Percentiles rank a stretch among this genome's conserved stretches.
Evolutionary conservation across 352 stramenopile species (phyloP).

Genomic region (Phytophthora rubi): DNA sequence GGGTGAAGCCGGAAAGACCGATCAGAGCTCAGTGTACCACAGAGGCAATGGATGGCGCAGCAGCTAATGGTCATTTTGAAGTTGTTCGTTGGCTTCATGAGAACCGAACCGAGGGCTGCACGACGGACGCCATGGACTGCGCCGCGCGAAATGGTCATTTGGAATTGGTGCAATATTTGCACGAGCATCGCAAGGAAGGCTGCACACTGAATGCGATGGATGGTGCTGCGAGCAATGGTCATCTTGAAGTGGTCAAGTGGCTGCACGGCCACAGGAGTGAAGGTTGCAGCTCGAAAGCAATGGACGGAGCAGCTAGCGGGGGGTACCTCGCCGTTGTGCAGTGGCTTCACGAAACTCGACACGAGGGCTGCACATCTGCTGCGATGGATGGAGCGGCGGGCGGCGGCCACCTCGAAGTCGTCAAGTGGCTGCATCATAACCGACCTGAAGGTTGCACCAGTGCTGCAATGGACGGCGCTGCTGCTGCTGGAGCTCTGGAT

Average conservation of each 20-base stretch:
- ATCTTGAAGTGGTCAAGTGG: constrained; percentile 10
- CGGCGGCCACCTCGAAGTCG: constrained; percentile 1
- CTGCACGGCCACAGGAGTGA: background rate
- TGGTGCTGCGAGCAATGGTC: background rate
- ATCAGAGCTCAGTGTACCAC: background rate
- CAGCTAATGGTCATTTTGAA: background rate
- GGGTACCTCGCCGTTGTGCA: background rate
- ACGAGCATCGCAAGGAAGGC: constrained; percentile 1
- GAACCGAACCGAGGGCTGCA: constrained; percentile 49
- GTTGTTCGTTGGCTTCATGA: constrained; percentile 39
- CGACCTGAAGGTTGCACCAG: background rate
- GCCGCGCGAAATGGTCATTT: background rate
- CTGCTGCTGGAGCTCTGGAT: background rate
- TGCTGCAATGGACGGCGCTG: background rate
- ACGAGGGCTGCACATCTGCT: background rate
- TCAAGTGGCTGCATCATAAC: constrained; percentile 1
- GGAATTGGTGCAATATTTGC: constrained; percentile 1
- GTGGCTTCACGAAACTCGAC: background rate
- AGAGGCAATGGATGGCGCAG: constrained; percentile 7
- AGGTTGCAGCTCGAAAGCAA: background rate
- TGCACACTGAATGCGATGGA: background rate
- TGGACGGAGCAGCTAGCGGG: constrained; percentile 1
- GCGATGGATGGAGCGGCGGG: constrained; percentile 3
- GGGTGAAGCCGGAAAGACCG: background rate
- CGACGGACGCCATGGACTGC: constrained; percentile 55